Conservation (phyloP, 257 asterid species). For the Penstemon eatonii region DNA sequence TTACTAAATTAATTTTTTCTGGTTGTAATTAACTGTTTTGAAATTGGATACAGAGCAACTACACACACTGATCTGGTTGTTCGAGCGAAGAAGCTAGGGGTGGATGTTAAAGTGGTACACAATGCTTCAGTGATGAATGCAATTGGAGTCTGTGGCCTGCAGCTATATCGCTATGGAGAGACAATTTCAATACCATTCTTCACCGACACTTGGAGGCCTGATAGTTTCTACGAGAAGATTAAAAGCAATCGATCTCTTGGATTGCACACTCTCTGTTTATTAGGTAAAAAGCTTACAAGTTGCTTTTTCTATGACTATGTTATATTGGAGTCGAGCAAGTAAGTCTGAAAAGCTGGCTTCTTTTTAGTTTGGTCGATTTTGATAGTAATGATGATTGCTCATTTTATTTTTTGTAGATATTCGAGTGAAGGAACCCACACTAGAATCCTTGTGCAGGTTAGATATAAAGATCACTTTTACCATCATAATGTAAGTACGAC, state of each 20-base stretch:
- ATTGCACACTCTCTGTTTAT: constrained; percentile 83
- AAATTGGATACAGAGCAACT: constrained; percentile 62
- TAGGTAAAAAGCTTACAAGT: constrained; percentile 46
- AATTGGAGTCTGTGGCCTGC: constrained; percentile 87
- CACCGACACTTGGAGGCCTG: constrained; percentile 95
- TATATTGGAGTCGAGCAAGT: background rate
- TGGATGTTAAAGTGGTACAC: constrained; percentile 80
- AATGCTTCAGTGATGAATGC: constrained; percentile 97
- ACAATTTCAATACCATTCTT: constrained; percentile 85
- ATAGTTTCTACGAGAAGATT: constrained; percentile 85
- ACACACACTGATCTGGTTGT: constrained; percentile 93
- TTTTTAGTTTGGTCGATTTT: background rate
- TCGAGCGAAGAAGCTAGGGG: constrained; percentile 77
- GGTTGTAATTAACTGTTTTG: constrained; percentile 16
- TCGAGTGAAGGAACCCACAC: constrained; percentile 79
- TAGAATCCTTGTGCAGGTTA: constrained; percentile 91
- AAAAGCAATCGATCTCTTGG: constrained; percentile 62
- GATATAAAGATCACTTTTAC: constrained; percentile 15
- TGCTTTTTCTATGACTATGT: background rate
- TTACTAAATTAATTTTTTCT: constrained; percentile 2
- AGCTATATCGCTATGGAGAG: constrained; percentile 92
- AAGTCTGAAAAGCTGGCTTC: constrained; percentile 7
- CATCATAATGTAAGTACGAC: background rate
- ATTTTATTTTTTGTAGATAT: constrained; percentile 56
- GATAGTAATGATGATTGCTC: constrained; percentile 11